Base-by-base conservation (phyloP, 306 rosid genomes). In the Sechiopsis laciniata region DNA sequence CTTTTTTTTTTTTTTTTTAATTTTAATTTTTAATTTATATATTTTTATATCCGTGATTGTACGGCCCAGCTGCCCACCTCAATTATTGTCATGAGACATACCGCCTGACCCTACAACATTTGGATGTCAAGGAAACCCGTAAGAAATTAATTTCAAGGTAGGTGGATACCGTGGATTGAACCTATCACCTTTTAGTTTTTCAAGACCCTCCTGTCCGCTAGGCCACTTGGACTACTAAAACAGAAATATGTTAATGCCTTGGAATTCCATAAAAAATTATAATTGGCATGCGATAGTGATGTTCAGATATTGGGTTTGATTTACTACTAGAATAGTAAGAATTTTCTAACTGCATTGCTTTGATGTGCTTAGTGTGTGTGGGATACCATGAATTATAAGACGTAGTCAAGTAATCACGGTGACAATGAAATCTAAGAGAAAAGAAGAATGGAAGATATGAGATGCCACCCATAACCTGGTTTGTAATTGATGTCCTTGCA, bases 311-410 rank as follows among this genome's bases (percentile, higher is more conserved):
- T 9, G 29, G 57, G 73, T 50, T 48, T 50, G 10, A 46, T 50
- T 13, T 46, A 68, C 57, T 21, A 13, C 13, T 67, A 68, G 29
- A 50, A 21, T 22, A 46, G 8, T 24, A 22, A 37, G 10, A 21
- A 21, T 13, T 19, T 67, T 21, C 73, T 68, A 68, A 2, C 8
- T 48, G 32, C 57, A 21, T 22, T 68, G 12, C 7, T 21, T 21
- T 68, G 20, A 66, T 20, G 35, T 24, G 54, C 55, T 66, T 19
- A 42, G n/a, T 10, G 72, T 66, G 20, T 65, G 54, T 66, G 72
- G 52, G n/a, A 14, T 42, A 66, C 55, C 35, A 20, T 42, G 67
- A 32, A 66, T 11, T 51, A 51, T 13, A 51, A 19, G 17, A 66
- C 10, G 5, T 10, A 19, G 72, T 66, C 54, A 42, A 42, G 54